phyloP scores from a whole-genome alignment of 305 asterid genomes.

The Fraxinus ornus region DNA sequence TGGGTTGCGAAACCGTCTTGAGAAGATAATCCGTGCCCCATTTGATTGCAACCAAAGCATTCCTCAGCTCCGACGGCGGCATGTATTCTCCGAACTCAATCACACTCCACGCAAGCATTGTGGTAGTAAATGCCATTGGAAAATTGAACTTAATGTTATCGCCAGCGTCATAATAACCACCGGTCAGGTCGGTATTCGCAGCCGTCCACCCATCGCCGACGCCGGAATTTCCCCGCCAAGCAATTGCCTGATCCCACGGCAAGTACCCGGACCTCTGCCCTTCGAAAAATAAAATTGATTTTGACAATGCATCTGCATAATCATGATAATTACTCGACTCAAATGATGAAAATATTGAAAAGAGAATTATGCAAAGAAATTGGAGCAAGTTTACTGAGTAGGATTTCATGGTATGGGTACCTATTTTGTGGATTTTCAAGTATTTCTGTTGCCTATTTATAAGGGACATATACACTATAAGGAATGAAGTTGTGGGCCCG shows the following conservation, averaged over 20 bases:
- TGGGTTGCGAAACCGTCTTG: constrained; percentile 76
- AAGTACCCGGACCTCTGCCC: constrained; percentile 90
- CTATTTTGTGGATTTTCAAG: background rate
- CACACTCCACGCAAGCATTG: constrained; percentile 94
- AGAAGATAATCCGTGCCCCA: constrained; percentile 89
- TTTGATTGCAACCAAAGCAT: constrained; percentile 66
- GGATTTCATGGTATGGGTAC: background rate
- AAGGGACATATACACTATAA: background rate
- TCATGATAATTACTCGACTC: constrained; percentile 42
- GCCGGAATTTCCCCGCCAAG: constrained; percentile 83
- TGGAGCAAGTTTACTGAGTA: background rate
- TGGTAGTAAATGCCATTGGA: constrained; percentile 95
- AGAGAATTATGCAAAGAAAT: background rate
- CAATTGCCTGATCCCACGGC: constrained; percentile 73
- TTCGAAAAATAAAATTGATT: constrained; percentile 74
- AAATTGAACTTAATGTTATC: constrained; percentile 85
- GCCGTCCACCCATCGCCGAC: constrained; percentile 72
- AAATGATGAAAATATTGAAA: background rate
- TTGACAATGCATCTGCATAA: constrained; percentile 74
- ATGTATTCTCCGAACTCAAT: constrained; percentile 66
- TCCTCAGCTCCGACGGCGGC: constrained; percentile 72
- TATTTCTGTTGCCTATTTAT: background rate
- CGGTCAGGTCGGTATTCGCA: constrained; percentile 54
- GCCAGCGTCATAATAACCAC: constrained; percentile 95
- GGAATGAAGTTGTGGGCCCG: background rate